Conservation (phyloP, 2,329 filamentous ascomycete species). For the Xylaria sp. region DNA sequence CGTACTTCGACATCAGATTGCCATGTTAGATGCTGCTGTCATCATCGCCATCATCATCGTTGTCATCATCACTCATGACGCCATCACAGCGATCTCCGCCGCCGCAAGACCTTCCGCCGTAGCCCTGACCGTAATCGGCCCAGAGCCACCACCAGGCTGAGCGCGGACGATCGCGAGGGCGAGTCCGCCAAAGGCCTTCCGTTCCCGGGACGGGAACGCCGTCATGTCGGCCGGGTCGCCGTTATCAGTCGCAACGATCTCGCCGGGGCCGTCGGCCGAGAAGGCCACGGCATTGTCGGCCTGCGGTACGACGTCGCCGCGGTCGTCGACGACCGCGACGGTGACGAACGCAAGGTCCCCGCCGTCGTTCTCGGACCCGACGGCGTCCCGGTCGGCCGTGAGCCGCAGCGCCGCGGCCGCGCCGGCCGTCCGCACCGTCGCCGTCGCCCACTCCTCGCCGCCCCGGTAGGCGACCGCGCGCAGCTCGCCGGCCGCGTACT, state of each 20-base stretch:
- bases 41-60: too few relatives aligned
- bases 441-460: constrained; percentile 49
- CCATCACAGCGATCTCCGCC: constrained; percentile 18
- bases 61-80: background rate
- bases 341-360: constrained; percentile 51
- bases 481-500: constrained; percentile 51
- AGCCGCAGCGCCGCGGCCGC: constrained; percentile 42
- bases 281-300: constrained; percentile 49
- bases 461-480: constrained; percentile 51
- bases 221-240: constrained; percentile 51
- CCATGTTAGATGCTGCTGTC: background rate
- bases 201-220: constrained; percentile 43
- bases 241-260: constrained; percentile 55
- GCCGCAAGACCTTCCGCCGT: constrained; percentile 22
- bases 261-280: constrained; percentile 45
- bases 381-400: constrained; percentile 43
- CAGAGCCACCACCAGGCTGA: constrained; percentile 29
- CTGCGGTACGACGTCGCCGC: constrained; percentile 46
- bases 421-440: constrained; percentile 46
- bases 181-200: constrained; percentile 46
- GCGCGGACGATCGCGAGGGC: constrained; percentile 45
- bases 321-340: constrained; percentile 47
- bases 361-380: constrained; percentile 47
- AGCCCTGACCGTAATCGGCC: constrained; percentile 29
- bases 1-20: background rate